phyloP scores from a whole-genome alignment of 1,139 yeast species.

The Taphrina betulina region DNA sequence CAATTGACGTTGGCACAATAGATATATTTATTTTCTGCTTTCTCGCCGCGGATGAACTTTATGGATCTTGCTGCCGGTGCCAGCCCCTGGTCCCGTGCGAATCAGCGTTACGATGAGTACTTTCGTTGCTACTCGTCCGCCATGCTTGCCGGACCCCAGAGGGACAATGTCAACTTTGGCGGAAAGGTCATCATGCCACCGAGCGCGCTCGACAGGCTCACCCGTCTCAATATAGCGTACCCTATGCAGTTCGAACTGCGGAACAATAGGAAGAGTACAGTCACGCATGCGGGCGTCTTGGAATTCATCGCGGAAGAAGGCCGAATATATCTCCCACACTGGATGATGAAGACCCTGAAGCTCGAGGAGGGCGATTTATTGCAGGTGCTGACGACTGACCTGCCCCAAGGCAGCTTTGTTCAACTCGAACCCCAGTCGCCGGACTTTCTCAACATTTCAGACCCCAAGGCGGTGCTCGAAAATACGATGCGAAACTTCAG shows the following conservation, averaged over 20 bases:
- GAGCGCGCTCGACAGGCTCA: constrained; percentile 81
- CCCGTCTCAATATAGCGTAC: constrained; percentile 71
- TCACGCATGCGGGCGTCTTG: constrained; percentile 90
- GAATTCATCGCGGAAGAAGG: constrained; percentile 99
- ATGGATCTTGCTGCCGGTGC: constrained; percentile 6
- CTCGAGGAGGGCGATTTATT: constrained; percentile 76
- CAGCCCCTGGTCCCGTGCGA: constrained; percentile 31
- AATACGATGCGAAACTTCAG: constrained; percentile 86
- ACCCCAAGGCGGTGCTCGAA: constrained; percentile 94
- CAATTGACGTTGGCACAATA: too few relatives aligned
- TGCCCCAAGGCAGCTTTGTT: constrained; percentile 83
- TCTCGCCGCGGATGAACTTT: background rate
- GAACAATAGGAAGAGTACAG: constrained; percentile 49
- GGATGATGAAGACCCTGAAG: constrained; percentile 86
- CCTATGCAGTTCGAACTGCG: constrained; percentile 89
- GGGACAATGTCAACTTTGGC: constrained; percentile 88
- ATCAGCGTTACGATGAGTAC: constrained; percentile 64
- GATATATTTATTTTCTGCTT: too few relatives aligned
- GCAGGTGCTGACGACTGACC: constrained; percentile 67
- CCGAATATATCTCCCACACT: constrained; percentile 86
- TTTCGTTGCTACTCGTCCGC: constrained; percentile 89
- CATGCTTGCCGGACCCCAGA: constrained; percentile 80
- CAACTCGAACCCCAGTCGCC: constrained; percentile 93
- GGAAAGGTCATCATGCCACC: constrained; percentile 89
- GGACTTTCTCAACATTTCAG: constrained; percentile 87